Percentiles rank a stretch among this genome's conserved stretches.
Evolutionary conservation across 805 yeast species (phyloP).

Genomic region (Myxozyma lipomycoides): DNA sequence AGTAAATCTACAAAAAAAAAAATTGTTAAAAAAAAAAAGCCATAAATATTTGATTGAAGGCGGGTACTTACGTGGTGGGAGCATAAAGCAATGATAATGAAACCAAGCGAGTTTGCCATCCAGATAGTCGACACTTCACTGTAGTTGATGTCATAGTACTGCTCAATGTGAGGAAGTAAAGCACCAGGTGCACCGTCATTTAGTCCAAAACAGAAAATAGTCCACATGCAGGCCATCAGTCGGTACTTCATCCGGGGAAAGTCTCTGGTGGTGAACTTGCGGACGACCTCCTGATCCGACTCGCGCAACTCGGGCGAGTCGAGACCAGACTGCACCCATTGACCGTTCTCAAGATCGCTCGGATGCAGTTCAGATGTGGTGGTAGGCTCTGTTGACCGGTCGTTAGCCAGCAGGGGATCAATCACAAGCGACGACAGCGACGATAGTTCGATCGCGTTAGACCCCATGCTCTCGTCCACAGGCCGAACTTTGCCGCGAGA

Average conservation of each 20-base stretch:
- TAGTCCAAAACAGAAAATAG: conserved; percentile 19
- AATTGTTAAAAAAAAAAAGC: background rate
- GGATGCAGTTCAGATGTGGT: background rate
- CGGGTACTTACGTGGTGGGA: conserved; percentile 44
- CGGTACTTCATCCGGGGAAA: conserved; percentile 9
- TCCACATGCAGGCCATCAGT: conserved; percentile 9
- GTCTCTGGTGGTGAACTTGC: background rate
- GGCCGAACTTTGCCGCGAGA: no score
- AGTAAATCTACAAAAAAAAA: background rate
- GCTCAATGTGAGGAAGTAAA: conserved; percentile 52
- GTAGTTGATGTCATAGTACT: conserved; percentile 46
- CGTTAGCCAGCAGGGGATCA: background rate
- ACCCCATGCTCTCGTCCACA: no score
- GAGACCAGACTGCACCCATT: background rate
- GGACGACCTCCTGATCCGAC: background rate
- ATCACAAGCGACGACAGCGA: background rate
- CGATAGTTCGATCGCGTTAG: conserved; percentile 4
- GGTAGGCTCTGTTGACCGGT: background rate
- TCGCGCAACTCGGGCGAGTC: background rate
- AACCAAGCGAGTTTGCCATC: conserved; percentile 58
- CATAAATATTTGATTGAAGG: conserved; percentile 25
- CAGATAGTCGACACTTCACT: conserved; percentile 56
- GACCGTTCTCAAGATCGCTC: background rate
- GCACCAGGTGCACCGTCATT: conserved; percentile 60
- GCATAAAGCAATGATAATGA: conserved; percentile 48